These are phyloP conservation scores for Senna tora DNA, from an alignment of 306 rosid genomes.

Conservation along the genomic window DNA sequence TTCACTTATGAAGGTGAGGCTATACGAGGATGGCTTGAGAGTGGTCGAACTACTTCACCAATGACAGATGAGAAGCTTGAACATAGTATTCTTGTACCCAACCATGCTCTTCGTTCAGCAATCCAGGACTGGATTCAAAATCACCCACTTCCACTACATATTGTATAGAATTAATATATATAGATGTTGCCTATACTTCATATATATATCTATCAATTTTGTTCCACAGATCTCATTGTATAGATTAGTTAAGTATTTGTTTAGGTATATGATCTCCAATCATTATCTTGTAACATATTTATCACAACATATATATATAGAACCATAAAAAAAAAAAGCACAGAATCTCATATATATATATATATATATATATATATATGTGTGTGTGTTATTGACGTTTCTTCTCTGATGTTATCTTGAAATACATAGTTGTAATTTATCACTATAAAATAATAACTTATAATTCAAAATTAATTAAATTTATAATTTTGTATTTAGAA, in stretches of 20 bases:
- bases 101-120: slow-evolving; percentile 80
- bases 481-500: too few relatives aligned
- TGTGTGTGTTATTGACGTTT: too few relatives aligned
- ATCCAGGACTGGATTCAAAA: slow-evolving; percentile 87
- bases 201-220: slow-evolving; percentile 25
- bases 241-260: slow-evolving; percentile 17
- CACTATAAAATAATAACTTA: too few relatives aligned
- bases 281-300: slow-evolving; percentile 25
- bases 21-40: slow-evolving; percentile 81
- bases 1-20: slow-evolving; percentile 93
- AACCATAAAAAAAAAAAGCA: too few relatives aligned
- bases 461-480: too few relatives aligned
- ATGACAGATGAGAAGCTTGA: slow-evolving; percentile 76
- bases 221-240: slow-evolving; percentile 30
- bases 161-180: too few relatives aligned
- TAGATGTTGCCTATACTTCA: slow-evolving; percentile 32
- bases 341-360: too few relatives aligned
- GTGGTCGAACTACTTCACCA: slow-evolving; percentile 85
- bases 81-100: slow-evolving; percentile 72
- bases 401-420: too few relatives aligned
- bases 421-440: too few relatives aligned
- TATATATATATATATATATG: too few relatives aligned
- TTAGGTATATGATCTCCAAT: slow-evolving; percentile 1
- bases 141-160: too few relatives aligned
- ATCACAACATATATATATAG: slow-evolving; percentile 1